phyloP scores from a whole-genome alignment of 2,329 filamentous ascomycete genomes.

The Samsoniella hepiali region DNA sequence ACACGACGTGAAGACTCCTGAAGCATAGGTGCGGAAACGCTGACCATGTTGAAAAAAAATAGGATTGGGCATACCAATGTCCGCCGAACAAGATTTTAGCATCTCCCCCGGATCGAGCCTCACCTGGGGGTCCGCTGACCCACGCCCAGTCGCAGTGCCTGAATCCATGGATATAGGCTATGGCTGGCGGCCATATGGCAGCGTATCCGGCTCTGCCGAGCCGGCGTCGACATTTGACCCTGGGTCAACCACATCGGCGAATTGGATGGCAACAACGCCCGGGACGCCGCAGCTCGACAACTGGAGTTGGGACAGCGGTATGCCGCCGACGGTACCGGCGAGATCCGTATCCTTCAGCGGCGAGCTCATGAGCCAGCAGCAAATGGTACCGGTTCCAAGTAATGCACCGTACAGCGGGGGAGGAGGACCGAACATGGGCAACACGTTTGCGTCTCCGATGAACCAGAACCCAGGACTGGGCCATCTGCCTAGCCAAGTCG shows the following conservation, averaged over 20 bases:
- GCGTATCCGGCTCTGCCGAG: not conserved
- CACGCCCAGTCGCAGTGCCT: conserved; percentile 1
- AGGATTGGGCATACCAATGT: not conserved
- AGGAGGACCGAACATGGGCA: not conserved
- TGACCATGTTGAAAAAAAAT: not conserved
- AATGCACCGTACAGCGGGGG: not conserved
- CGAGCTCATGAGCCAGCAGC: not conserved
- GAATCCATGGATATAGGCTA: conserved; percentile 8
- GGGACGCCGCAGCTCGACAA: not conserved
- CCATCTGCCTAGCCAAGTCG: not conserved
- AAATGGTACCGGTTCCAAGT: not conserved
- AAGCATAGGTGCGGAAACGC: not conserved
- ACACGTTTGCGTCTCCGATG: not conserved
- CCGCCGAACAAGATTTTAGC: not conserved
- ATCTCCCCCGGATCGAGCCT: conserved; percentile 1
- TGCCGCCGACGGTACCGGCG: not conserved
- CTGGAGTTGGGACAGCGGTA: conserved; percentile 2
- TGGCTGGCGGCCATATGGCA: not conserved
- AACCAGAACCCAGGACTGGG: not conserved
- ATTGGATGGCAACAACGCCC: not conserved
- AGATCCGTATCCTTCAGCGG: not conserved
- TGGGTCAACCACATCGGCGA: not conserved
- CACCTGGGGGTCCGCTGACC: conserved; percentile 1
- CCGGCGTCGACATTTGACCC: not conserved
- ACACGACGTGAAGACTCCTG: not conserved